These are phyloP conservation scores for Suhomyces vadensis DNA, from an alignment of 805 yeast genomes.

Conservation along the genomic window DNA sequence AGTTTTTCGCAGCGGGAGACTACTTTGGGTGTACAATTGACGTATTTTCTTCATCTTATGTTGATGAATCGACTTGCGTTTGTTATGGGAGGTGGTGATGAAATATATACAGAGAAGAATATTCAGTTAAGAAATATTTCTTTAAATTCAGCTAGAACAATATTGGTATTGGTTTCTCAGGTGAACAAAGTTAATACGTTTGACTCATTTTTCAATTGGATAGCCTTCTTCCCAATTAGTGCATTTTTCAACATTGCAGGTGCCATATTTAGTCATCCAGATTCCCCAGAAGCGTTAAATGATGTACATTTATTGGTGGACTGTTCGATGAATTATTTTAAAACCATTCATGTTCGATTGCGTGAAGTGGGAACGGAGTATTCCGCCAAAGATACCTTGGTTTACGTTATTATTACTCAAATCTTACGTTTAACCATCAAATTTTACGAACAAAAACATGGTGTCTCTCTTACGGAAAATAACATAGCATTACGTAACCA, in stretches of 20 bases:
- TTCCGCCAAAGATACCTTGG: not conserved
- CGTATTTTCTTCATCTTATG: slow-evolving; percentile 38
- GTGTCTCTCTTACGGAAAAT: not conserved
- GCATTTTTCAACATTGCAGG: slow-evolving; percentile 25
- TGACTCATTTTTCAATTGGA: slow-evolving; percentile 32
- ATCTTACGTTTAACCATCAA: not conserved
- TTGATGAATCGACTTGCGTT: slow-evolving; percentile 37
- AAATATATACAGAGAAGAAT: slow-evolving; percentile 17
- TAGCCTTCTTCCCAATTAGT: slow-evolving; percentile 30
- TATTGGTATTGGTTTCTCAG: slow-evolving; percentile 26
- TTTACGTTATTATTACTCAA: not conserved
- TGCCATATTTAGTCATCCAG: slow-evolving; percentile 29
- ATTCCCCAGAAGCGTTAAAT: slow-evolving; percentile 23
- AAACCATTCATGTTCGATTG: not conserved
- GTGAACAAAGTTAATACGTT: slow-evolving; percentile 21
- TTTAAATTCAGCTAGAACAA: slow-evolving; percentile 39
- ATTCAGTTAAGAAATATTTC: slow-evolving; percentile 30
- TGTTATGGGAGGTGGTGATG: slow-evolving; percentile 17
- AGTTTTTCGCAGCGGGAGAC: slow-evolving; percentile 11
- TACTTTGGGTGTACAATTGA: slow-evolving; percentile 26
- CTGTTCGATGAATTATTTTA: slow-evolving; percentile 19
- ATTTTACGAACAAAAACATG: not conserved
- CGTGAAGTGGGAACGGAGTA: slow-evolving; percentile 2
- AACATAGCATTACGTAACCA: not conserved
- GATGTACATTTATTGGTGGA: slow-evolving; percentile 35